phyloP scores from a whole-genome alignment of 2,329 filamentous ascomycete genomes.

The Colletotrichum lini region DNA sequence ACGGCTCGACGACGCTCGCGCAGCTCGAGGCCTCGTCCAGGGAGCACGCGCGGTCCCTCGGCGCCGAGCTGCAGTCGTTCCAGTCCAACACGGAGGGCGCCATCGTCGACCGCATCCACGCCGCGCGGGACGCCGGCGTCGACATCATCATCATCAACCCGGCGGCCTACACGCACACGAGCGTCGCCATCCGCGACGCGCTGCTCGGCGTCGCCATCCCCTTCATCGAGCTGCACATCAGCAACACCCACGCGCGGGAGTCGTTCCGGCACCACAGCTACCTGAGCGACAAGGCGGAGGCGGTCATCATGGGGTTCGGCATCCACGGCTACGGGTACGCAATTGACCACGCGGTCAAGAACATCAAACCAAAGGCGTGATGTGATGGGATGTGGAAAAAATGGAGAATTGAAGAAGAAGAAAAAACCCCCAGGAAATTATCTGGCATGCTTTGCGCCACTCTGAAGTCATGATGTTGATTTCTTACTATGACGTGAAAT shows the following conservation, averaged over 20 bases:
- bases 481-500: too few species aligned
- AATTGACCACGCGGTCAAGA: conserved; percentile 66
- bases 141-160: conserved; percentile 84
- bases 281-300: conserved; percentile 81
- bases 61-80: conserved; percentile 62
- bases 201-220: conserved; percentile 78
- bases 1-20: conserved; percentile 77
- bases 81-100: conserved; percentile 86
- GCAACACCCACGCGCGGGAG: conserved; percentile 81
- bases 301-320: conserved; percentile 79
- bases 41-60: conserved; percentile 64
- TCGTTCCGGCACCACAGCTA: conserved; percentile 75
- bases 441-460: too few species aligned
- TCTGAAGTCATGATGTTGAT: too few species aligned
- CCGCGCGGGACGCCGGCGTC: conserved; percentile 65
- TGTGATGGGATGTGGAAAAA: too few species aligned
- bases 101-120: conserved; percentile 81
- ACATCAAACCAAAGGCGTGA: conserved; percentile 56
- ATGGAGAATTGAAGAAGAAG: rapidly evolving
- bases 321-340: conserved; percentile 74
- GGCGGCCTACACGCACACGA: conserved; percentile 82
- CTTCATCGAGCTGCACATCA: conserved; percentile 84
- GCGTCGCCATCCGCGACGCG: conserved; percentile 82
- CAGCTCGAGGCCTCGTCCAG: conserved; percentile 70
- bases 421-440: too few species aligned